Evolutionary conservation across 2,329 filamentous ascomycete species (phyloP).

Genomic region (Alternaria triticina): DNA sequence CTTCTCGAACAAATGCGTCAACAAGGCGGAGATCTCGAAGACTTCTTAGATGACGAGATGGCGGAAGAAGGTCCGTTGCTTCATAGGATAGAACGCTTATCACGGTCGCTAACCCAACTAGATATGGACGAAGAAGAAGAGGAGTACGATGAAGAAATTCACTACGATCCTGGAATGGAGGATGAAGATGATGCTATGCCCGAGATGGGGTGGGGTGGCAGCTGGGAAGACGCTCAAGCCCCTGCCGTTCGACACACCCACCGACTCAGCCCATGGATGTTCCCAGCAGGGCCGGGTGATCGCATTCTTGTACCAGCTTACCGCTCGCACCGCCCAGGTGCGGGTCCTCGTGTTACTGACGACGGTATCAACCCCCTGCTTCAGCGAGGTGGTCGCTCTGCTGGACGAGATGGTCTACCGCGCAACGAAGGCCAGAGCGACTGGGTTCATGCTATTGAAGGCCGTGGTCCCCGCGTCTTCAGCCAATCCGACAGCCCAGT

Average conservation of each 20-base stretch:
- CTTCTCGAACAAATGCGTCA: constrained; percentile 51
- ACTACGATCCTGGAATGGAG: constrained; percentile 59
- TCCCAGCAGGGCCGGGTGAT: constrained; percentile 61
- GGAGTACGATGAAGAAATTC: constrained; percentile 70
- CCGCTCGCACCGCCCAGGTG: constrained; percentile 60
- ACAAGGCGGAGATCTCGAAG: constrained; percentile 53
- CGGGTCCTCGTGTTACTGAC: constrained; percentile 66
- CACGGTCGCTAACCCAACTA: constrained; percentile 45
- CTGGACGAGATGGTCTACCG: constrained; percentile 31
- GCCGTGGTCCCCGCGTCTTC: constrained; percentile 53
- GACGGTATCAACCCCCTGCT: constrained; percentile 89
- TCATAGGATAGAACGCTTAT: background rate
- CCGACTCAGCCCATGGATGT: constrained; percentile 65
- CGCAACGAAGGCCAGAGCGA: constrained; percentile 55
- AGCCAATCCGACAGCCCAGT: constrained; percentile 57
- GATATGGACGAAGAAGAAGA: constrained; percentile 70
- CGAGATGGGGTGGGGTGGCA: constrained; percentile 58
- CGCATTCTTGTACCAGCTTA: constrained; percentile 53
- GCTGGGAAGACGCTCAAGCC: constrained; percentile 55
- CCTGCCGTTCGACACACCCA: constrained; percentile 56
- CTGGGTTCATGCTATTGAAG: constrained; percentile 61
- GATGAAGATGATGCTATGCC: constrained; percentile 53
- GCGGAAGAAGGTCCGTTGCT: constrained; percentile 63
- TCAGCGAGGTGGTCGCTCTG: constrained; percentile 62
- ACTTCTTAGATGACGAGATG: constrained; percentile 65